Evolutionary conservation across 2,329 filamentous ascomycete genomes (phyloP).

Genomic region (Xylaria sp.): DNA sequence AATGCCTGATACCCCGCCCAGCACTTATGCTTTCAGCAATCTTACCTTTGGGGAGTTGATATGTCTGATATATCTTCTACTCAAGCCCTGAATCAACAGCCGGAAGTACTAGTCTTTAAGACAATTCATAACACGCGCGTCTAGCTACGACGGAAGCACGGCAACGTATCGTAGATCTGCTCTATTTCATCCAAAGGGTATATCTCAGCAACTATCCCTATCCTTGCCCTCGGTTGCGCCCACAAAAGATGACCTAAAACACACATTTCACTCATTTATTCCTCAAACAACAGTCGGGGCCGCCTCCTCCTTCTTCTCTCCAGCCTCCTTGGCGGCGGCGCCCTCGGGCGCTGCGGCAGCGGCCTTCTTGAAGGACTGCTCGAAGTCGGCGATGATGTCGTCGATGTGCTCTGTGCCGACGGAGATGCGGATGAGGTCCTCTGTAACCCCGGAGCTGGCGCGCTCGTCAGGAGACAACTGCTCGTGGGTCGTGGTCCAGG

Average conservation of each 20-base stretch:
- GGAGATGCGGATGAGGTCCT: constrained; percentile 92
- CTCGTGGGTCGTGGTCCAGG: constrained; percentile 94
- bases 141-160: not conserved
- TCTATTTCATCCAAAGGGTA: constrained; percentile 27
- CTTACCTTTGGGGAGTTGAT: too few relatives aligned
- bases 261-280: not conserved
- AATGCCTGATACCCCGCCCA: too few relatives aligned
- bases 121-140: too few relatives aligned
- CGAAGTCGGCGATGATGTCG: constrained; percentile 95
- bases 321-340: constrained; percentile 39
- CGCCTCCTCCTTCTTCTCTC: constrained; percentile 45
- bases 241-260: not conserved
- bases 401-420: constrained; percentile 97
- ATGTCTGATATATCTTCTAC: too few relatives aligned
- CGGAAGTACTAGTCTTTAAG: too few relatives aligned
- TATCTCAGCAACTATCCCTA: constrained; percentile 2
- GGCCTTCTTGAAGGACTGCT: constrained; percentile 79
- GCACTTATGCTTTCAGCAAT: too few relatives aligned
- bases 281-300: constrained; percentile 44
- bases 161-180: too few relatives aligned
- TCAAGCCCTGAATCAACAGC: too few relatives aligned
- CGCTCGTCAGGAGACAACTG: constrained; percentile 84
- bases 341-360: constrained; percentile 46
- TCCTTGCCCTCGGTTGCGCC: not conserved
- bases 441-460: constrained; percentile 78